Percentiles rank a stretch among this genome's conserved stretches.
Evolutionary conservation across 257 asterid species (phyloP).

Genomic region (Fraxinus cuspidata): DNA sequence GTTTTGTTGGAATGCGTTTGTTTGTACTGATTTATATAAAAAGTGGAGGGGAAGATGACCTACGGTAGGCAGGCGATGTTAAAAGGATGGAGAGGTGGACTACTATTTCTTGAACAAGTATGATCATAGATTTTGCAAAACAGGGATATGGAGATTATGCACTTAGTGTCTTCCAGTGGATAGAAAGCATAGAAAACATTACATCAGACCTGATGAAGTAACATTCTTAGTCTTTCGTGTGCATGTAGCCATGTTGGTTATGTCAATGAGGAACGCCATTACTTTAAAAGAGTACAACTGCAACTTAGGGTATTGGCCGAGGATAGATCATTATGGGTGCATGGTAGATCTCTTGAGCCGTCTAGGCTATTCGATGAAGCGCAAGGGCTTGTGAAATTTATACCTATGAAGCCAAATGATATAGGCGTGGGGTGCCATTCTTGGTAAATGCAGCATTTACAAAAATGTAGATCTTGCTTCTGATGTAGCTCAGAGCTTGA

Average conservation of each 20-base stretch:
- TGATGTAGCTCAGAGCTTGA: conserved; percentile 45
- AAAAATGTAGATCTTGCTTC: conserved; percentile 60
- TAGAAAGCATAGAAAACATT: conserved; percentile 39
- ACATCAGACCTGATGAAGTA: conserved; percentile 54
- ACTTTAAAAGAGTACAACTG: conserved; percentile 52
- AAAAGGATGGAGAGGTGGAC: conserved; percentile 48
- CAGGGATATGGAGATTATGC: conserved; percentile 69
- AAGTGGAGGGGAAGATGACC: conserved; percentile 39
- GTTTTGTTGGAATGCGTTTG: conserved; percentile 54
- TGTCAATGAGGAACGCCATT: conserved; percentile 54
- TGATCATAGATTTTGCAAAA: conserved; percentile 72
- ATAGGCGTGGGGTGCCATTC: conserved; percentile 83
- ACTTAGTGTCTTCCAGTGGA: conserved; percentile 54
- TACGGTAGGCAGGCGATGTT: conserved; percentile 35
- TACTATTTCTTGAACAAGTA: conserved; percentile 68
- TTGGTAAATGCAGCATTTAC: conserved; percentile 71
- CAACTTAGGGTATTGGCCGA: conserved; percentile 54
- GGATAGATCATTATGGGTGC: conserved; percentile 75
- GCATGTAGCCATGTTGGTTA: too few species aligned
- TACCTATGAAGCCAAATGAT: conserved; percentile 83
- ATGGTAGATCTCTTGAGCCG: conserved; percentile 85
- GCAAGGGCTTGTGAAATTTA: conserved; percentile 47
- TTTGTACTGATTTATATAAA: conserved; percentile 59
- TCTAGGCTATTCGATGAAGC: conserved; percentile 76
- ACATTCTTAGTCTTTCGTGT: conserved; percentile 45